These are phyloP conservation scores for Russula virescens DNA, from an alignment of 768 basidiomycete species.

Conservation along the genomic window DNA sequence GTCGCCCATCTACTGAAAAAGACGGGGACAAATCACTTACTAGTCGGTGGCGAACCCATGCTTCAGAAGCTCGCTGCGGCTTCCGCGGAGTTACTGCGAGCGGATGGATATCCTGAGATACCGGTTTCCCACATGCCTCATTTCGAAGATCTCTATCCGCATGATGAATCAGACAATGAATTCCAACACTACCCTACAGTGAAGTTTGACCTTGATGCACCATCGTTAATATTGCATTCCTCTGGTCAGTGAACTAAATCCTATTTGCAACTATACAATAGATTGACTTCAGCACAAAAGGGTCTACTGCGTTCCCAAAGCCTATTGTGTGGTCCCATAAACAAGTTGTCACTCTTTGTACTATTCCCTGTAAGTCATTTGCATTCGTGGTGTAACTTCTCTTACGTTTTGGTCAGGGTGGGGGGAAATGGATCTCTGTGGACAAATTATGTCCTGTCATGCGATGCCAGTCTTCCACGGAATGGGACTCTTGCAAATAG, in stretches of 20 bases:
- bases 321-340: constrained; percentile 26
- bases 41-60: constrained; percentile 26
- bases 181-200: constrained; percentile 20
- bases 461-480: constrained; percentile 33
- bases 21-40: constrained; percentile 30
- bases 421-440: constrained; percentile 27
- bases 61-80: constrained; percentile 20
- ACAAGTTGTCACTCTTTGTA: constrained; percentile 9
- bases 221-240: constrained; percentile 29
- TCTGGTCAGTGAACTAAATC: constrained; percentile 24
- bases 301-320: constrained; percentile 31
- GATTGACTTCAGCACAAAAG: constrained; percentile 10
- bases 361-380: constrained; percentile 16
- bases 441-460: constrained; percentile 28
- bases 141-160: constrained; percentile 26
- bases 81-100: constrained; percentile 11
- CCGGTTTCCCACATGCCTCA: constrained; percentile 22
- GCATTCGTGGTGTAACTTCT: neutral
- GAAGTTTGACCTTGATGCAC: constrained; percentile 20
- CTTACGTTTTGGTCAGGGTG: constrained; percentile 12
- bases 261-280: neutral
- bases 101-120: constrained; percentile 2
- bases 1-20: constrained; percentile 27
- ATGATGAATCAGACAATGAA: neutral
- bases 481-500: constrained; percentile 30